A percentile compares a stretch with the other conserved stretches of the same genome.
These are phyloP conservation scores for Elongisporangium anandrum DNA, from an alignment of 352 stramenopile species.

Conservation along the genomic window DNA sequence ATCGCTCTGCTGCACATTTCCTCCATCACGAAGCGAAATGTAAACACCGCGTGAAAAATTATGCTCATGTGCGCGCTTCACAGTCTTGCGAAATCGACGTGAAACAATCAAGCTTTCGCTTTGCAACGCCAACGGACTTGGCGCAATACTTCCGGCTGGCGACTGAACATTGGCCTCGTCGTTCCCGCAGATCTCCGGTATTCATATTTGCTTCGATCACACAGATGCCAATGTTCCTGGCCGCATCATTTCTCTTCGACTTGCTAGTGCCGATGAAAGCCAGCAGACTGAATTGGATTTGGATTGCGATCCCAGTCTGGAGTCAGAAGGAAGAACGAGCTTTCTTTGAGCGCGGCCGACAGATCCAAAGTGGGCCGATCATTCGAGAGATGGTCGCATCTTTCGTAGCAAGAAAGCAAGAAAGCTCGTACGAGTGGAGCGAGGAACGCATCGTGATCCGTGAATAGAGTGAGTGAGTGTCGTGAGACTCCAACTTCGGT, in stretches of 20 bases:
- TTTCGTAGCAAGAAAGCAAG: constrained; percentile 15
- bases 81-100: constrained; percentile 67
- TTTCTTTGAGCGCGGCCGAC: constrained; percentile 19
- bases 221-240: constrained; percentile 5
- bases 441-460: constrained; percentile 19
- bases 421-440: constrained; percentile 17
- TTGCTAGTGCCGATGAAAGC: constrained; percentile 11
- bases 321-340: constrained; percentile 24
- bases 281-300: constrained; percentile 1
- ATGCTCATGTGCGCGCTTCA: constrained; percentile 83
- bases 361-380: constrained; percentile 14
- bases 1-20: constrained; percentile 77
- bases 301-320: constrained; percentile 25
- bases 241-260: constrained; percentile 26
- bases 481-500: too few species aligned
- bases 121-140: constrained; percentile 8
- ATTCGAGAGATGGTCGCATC: constrained; percentile 26
- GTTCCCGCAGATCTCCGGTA: constrained; percentile 69
- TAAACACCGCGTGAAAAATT: constrained; percentile 88
- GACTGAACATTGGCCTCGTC: constrained; percentile 16
- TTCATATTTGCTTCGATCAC: constrained; percentile 32
- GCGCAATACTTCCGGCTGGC: constrained; percentile 1
- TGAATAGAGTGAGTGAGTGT: constrained; percentile 9
- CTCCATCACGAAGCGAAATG: constrained; percentile 67
- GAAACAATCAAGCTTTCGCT: constrained; percentile 27